phyloP scores from a whole-genome alignment of 768 basidiomycete species.

The Mycena haematopus region DNA sequence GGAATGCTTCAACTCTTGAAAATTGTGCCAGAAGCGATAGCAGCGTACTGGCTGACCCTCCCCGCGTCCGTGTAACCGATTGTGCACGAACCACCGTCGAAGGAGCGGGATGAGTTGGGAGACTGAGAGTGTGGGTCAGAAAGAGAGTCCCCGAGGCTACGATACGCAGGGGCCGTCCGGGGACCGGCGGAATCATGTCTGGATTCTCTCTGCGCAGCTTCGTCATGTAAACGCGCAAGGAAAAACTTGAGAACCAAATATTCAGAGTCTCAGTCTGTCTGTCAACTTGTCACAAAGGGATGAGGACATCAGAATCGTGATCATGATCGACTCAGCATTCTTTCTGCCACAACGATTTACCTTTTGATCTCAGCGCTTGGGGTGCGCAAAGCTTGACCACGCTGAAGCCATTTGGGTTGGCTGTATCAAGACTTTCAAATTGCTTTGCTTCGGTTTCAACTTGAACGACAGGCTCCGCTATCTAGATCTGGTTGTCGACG shows the following conservation, averaged over 20 bases:
- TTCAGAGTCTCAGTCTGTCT: not conserved
- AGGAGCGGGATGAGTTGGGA: slow-evolving; percentile 66
- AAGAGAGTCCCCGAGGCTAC: slow-evolving; percentile 85
- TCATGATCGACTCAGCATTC: too few species aligned
- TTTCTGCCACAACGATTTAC: too few species aligned
- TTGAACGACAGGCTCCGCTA: not conserved
- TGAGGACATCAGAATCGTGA: too few species aligned
- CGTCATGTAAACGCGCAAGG: slow-evolving; percentile 42
- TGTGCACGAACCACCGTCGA: slow-evolving; percentile 71
- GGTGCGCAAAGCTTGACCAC: not conserved
- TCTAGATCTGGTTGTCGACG: not conserved
- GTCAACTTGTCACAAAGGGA: too few species aligned
- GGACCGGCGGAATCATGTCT: slow-evolving; percentile 40
- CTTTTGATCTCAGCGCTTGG: too few species aligned
- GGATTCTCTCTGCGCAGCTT: slow-evolving; percentile 53
- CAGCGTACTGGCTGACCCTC: slow-evolving; percentile 75
- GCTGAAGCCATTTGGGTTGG: not conserved
- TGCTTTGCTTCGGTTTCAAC: not conserved
- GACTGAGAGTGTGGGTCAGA: slow-evolving; percentile 70
- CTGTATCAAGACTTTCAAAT: not conserved
- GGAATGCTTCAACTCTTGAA: slow-evolving; percentile 63
- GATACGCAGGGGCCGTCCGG: slow-evolving; percentile 61
- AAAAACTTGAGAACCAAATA: not conserved
- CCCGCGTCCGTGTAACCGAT: slow-evolving; percentile 68
- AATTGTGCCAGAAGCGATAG: slow-evolving; percentile 79